Evolutionary conservation across 306 rosid species (phyloP).

Genomic region (Dicorynia guianensis): DNA sequence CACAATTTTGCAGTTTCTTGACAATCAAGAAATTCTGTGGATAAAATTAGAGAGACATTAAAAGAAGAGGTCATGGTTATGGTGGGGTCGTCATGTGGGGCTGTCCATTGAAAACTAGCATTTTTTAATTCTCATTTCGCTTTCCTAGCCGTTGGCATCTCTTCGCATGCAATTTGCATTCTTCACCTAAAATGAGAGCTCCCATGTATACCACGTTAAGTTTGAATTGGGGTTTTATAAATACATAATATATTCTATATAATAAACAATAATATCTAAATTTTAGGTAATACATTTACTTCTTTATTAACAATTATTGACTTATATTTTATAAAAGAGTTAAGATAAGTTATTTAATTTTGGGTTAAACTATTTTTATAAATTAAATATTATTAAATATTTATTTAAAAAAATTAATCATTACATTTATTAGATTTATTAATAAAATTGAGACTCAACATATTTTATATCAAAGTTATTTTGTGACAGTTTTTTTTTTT

Average conservation of each 20-base stretch:
- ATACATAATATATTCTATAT: background rate
- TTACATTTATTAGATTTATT: too few relatives aligned
- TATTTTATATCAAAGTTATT: too few relatives aligned
- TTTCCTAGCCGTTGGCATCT: slow-evolving; percentile 2
- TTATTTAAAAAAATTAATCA: too few relatives aligned
- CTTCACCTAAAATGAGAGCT: slow-evolving; percentile 27
- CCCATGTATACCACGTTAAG: background rate
- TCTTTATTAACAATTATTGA: too few relatives aligned
- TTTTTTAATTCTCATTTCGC: background rate
- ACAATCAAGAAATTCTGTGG: slow-evolving; percentile 18
- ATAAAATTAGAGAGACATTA: slow-evolving; percentile 23
- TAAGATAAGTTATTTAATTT: too few relatives aligned
- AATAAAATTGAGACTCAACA: too few relatives aligned
- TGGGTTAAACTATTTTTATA: too few relatives aligned
- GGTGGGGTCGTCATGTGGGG: slow-evolving; percentile 36
- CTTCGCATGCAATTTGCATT: background rate
- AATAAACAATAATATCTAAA: background rate
- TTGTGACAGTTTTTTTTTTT: too few relatives aligned
- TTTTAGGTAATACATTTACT: too few relatives aligned
- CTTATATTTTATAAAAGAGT: too few relatives aligned
- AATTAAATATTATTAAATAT: too few relatives aligned
- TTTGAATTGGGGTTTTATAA: background rate
- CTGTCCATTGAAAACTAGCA: background rate
- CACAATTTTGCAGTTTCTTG: background rate
- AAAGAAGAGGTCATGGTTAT: background rate